Evolutionary conservation across 179 eudicot species (phyloP).

Genomic region (Corrigiola litoralis): DNA sequence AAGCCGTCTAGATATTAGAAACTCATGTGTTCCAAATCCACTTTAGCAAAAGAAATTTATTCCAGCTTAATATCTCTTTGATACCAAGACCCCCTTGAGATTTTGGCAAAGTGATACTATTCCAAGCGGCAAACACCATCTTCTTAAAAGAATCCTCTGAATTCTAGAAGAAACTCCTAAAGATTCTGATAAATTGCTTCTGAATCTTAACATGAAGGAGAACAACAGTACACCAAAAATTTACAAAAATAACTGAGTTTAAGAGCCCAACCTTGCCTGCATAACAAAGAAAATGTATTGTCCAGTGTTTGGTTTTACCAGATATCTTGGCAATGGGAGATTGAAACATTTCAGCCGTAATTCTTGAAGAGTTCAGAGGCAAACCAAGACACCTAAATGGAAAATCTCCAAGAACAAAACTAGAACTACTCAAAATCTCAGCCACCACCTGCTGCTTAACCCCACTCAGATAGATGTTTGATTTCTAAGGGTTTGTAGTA

Average conservation of each 20-base stretch:
- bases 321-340: not conserved
- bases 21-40: too few species aligned
- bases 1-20: too few species aligned
- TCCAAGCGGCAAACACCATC: not conserved
- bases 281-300: not conserved
- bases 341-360: not conserved
- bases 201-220: too few species aligned
- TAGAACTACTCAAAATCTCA: too few species aligned
- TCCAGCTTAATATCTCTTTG: not conserved
- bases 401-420: not conserved
- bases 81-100: not conserved
- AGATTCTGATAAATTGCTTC: too few species aligned
- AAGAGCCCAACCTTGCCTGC: not conserved
- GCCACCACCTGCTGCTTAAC: too few species aligned
- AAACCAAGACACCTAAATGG: not conserved
- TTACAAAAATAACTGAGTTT: not conserved
- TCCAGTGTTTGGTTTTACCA: not conserved
- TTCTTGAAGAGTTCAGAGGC: not conserved
- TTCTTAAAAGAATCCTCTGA: not conserved
- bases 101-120: not conserved
- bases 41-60: not conserved
- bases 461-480: not conserved
- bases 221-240: not conserved
- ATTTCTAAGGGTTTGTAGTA: not conserved
- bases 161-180: too few species aligned